Percentiles rank a stretch among this genome's conserved stretches.
phyloP scores from a whole-genome alignment of 2,329 filamentous ascomycete species.

The Ophiocordyceps camponoti-leonardi region DNA sequence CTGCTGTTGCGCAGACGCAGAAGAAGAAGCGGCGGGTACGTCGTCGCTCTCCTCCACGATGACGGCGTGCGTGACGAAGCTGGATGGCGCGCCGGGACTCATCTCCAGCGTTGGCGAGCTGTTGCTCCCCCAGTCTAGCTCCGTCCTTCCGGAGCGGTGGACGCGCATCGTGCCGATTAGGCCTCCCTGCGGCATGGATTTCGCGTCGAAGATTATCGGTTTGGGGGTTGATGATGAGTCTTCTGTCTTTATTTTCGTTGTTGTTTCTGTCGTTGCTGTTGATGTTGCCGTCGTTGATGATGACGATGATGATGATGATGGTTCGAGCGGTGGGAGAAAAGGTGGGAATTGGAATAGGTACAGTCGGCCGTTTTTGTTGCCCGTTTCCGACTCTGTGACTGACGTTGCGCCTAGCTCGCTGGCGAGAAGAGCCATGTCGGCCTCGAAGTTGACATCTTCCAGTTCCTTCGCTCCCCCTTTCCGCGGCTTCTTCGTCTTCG shows the following conservation, averaged over 20 bases:
- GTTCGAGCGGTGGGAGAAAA: conserved; percentile 35
- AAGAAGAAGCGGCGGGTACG: conserved; percentile 15
- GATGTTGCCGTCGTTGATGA: neutral
- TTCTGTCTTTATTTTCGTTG: conserved; percentile 4
- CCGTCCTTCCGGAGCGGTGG: conserved; percentile 42
- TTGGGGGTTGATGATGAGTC: conserved; percentile 7
- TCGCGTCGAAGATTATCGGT: conserved; percentile 15
- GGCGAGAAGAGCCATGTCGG: conserved; percentile 23
- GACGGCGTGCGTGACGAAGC: conserved; percentile 41
- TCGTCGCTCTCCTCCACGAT: conserved; percentile 40
- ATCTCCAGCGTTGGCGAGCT: conserved; percentile 26
- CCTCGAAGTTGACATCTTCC: conserved; percentile 20
- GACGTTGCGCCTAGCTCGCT: conserved; percentile 23
- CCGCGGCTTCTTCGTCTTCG: conserved; percentile 6
- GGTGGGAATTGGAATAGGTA: conserved; percentile 51
- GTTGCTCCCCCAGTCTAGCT: conserved; percentile 44
- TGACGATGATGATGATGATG: neutral
- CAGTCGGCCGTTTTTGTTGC: conserved; percentile 34
- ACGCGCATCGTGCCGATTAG: conserved; percentile 42
- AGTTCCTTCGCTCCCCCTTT: conserved; percentile 14
- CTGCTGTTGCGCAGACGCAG: conserved; percentile 9
- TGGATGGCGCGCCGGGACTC: conserved; percentile 30
- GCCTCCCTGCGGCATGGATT: conserved; percentile 32
- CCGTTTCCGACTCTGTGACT: conserved; percentile 13
- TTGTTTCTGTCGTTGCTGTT: too few relatives aligned